Evolutionary conservation across 129 eudicot species (phyloP), one percentile per base, ranked within the genome.

Genomic region (Calendula officinalis): DNA sequence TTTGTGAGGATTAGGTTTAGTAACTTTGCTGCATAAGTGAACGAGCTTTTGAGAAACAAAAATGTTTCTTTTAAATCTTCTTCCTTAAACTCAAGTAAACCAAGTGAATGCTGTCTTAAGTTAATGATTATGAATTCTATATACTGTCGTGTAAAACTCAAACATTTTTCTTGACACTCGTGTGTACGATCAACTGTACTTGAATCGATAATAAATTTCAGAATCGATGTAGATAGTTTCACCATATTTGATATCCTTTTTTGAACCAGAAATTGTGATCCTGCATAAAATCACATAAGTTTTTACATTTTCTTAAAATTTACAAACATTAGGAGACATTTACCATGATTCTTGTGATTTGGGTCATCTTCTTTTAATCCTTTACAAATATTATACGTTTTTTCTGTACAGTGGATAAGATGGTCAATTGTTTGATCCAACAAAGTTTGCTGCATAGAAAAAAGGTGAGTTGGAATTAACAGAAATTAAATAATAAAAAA

Each of bases 11-110:
- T 67, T 58, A 75, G n/a, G 59, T 80, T 84, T 38, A 94, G 84
- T 66, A 88, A 74, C 85, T 89, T 94, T 77, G 97, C 96, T 48
- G 84, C 82, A 49, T 89, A 94, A 35, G 94, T 83, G 78, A 89
- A 83, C n/a, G 99, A 94, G 79, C 90, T 85, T 71, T 82, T 94
- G 35, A 94, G 50, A 72, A 84, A 94, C 6, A 61, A 45, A 71
- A 75, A 66, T n/a, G 74, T 70, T 51, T 88, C 97, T 78, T 76
- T 82, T 61, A 81, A 46, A 49, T 71, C 87, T 32, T 81, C 87
- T 33, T 77, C 90, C 40, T 55, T 66, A 37, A 83, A 67, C 76
- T 77, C 84, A 49, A 77, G 72, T 54, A 52, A 75, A 54, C 83
- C 76, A 27, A 39, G 63, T 48, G 80, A 75, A 57, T 66, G 68